These are phyloP conservation scores for Aegilops tauschii DNA, from an alignment of 176 grass and related monocot genomes.

Conservation along the genomic window DNA sequence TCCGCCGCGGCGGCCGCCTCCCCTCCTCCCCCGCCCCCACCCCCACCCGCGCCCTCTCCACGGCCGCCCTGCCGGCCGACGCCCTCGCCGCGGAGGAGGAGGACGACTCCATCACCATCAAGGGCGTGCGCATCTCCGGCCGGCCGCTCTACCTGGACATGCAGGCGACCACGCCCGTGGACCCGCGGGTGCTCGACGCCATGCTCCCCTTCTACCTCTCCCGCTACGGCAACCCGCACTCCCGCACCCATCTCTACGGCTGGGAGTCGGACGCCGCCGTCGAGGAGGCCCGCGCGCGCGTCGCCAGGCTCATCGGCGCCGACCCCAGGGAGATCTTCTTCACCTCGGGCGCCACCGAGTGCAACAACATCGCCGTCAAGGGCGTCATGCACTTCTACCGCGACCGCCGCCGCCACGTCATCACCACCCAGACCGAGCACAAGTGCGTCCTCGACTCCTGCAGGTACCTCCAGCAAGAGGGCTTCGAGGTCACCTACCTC, in stretches of 20 bases:
- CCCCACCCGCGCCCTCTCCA: conserved; percentile 33
- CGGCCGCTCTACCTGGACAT: conserved; percentile 92
- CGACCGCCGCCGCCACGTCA: conserved; percentile 74
- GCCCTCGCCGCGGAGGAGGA: background rate
- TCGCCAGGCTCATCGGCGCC: conserved; percentile 53
- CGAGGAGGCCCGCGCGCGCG: conserved; percentile 59
- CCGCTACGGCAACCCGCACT: conserved; percentile 91
- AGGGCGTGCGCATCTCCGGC: conserved; percentile 85
- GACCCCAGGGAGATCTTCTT: conserved; percentile 92
- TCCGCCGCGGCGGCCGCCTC: conserved; percentile 31
- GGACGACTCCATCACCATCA: conserved; percentile 54
- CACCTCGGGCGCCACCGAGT: conserved; percentile 91
- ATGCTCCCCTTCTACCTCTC: conserved; percentile 96
- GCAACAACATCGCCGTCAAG: conserved; percentile 97
- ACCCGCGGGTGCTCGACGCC: conserved; percentile 85
- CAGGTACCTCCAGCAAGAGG: conserved; percentile 82
- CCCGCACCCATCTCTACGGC: conserved; percentile 92
- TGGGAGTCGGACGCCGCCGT: conserved; percentile 97
- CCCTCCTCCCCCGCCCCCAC: background rate
- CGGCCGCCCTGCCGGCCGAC: conserved; percentile 12
- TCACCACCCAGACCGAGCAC: conserved; percentile 96
- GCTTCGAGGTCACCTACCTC: conserved; percentile 84
- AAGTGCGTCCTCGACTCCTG: conserved; percentile 97
- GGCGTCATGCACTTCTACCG: conserved; percentile 83
- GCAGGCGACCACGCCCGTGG: conserved; percentile 91